A percentile compares a stretch with the other conserved stretches of the same genome.
These are phyloP conservation scores for Volutella citrinella DNA, from an alignment of 2,329 filamentous ascomycete species.

Conservation along the genomic window DNA sequence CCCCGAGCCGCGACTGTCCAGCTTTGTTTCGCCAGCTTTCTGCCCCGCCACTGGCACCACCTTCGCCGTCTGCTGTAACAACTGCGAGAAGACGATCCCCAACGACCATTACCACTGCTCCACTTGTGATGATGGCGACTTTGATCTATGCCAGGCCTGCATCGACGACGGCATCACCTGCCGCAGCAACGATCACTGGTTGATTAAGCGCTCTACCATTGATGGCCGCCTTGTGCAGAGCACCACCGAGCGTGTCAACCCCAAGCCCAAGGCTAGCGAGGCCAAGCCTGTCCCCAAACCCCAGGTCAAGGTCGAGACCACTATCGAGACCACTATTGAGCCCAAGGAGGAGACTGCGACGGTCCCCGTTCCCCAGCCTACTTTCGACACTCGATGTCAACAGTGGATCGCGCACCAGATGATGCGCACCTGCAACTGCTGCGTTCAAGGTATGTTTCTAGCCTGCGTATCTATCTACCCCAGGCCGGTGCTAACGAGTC, in stretches of 20 bases:
- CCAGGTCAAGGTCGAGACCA: slow-evolving; percentile 20
- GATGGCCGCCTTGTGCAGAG: slow-evolving; percentile 80
- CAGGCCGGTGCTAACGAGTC: slow-evolving; percentile 13
- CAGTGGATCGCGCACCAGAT: slow-evolving; percentile 20
- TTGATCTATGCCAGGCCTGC: slow-evolving; percentile 83
- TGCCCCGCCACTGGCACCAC: slow-evolving; percentile 16
- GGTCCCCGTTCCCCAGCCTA: slow-evolving; percentile 14
- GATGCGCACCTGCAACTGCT: slow-evolving; percentile 69
- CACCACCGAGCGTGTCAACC: slow-evolving; percentile 75
- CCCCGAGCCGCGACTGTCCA: slow-evolving; percentile 3
- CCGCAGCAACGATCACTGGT: slow-evolving; percentile 77
- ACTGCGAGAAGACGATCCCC: slow-evolving; percentile 74
- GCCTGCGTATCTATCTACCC: too few species aligned
- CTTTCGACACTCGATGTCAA: slow-evolving; percentile 18
- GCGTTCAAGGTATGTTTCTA: slow-evolving; percentile 41
- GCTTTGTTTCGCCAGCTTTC: slow-evolving; percentile 7
- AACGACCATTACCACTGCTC: slow-evolving; percentile 92
- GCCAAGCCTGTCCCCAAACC: slow-evolving; percentile 18
- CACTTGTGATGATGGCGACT: slow-evolving; percentile 89
- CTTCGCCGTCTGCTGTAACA: slow-evolving; percentile 93
- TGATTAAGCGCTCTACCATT: slow-evolving; percentile 85
- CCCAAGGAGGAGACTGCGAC: slow-evolving; percentile 19
- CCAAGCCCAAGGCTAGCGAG: slow-evolving; percentile 49
- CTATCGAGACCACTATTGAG: slow-evolving; percentile 16
- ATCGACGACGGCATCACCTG: slow-evolving; percentile 75